These are phyloP conservation scores for Saccharomyces paradoxus DNA, from an alignment of 805 yeast species.

Conservation along the genomic window DNA sequence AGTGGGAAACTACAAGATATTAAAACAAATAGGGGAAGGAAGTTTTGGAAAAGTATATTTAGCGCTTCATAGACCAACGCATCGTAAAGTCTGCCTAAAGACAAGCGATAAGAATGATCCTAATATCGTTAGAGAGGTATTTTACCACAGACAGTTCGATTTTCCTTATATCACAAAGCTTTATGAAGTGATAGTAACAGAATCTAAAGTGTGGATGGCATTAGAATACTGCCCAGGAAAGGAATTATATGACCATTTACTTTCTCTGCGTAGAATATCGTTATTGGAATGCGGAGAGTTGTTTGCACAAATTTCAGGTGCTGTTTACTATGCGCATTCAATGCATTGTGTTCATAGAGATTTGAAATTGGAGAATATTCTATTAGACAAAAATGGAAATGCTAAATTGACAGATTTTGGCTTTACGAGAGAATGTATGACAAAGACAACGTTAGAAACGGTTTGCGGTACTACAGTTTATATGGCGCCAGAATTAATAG, in stretches of 20 bases:
- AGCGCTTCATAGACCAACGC: slow-evolving; percentile 69
- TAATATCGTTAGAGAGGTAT: slow-evolving; percentile 81
- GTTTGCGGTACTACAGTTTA: slow-evolving; percentile 92
- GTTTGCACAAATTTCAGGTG: slow-evolving; percentile 56
- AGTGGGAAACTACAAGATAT: slow-evolving; percentile 73
- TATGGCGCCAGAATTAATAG: slow-evolving; percentile 90
- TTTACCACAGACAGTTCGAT: slow-evolving; percentile 73
- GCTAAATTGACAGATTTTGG: slow-evolving; percentile 90
- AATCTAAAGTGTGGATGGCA: slow-evolving; percentile 74
- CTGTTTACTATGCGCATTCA: slow-evolving; percentile 63
- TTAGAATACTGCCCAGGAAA: slow-evolving; percentile 83
- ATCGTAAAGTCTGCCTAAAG: slow-evolving; percentile 74
- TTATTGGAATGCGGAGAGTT: slow-evolving; percentile 42
- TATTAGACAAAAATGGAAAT: slow-evolving; percentile 47
- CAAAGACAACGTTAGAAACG: slow-evolving; percentile 57
- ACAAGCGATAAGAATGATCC: slow-evolving; percentile 73
- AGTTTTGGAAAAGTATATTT: slow-evolving; percentile 87
- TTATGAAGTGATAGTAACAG: slow-evolving; percentile 80
- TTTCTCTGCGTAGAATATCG: slow-evolving; percentile 44
- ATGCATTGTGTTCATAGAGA: slow-evolving; percentile 79
- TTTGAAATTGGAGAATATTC: slow-evolving; percentile 70
- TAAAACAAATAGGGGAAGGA: slow-evolving; percentile 79
- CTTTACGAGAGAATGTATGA: slow-evolving; percentile 70
- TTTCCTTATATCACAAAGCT: slow-evolving; percentile 79
- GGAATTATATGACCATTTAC: slow-evolving; percentile 62